Percentiles rank a stretch among this genome's conserved stretches.
phyloP scores from a whole-genome alignment of 352 stramenopile species.

The Phytophthora foliorum region DNA sequence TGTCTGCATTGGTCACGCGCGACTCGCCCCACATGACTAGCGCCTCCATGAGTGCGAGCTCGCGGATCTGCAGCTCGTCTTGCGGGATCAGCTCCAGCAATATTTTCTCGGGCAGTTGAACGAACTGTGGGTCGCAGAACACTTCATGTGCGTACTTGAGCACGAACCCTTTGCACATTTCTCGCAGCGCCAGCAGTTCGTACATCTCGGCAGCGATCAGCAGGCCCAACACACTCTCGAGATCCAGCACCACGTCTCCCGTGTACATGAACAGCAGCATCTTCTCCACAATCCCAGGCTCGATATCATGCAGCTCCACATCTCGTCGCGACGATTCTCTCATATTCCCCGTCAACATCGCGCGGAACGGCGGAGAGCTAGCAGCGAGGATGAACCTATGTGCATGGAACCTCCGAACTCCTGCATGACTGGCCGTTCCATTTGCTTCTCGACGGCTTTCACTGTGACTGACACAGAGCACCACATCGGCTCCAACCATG shows the following conservation, averaged over 20 bases:
- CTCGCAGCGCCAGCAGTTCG: conserved; percentile 74
- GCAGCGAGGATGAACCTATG: conserved; percentile 88
- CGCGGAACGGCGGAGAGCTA: conserved; percentile 85
- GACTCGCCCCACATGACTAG: conserved; percentile 84
- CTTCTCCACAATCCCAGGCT: conserved; percentile 74
- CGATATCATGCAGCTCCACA: conserved; percentile 78
- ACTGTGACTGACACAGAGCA: conserved; percentile 60
- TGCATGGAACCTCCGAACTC: conserved; percentile 57
- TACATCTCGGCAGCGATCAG: conserved; percentile 88
- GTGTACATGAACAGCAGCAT: conserved; percentile 91
- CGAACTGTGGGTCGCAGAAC: conserved; percentile 79
- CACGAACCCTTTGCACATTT: conserved; percentile 88
- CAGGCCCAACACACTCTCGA: conserved; percentile 80
- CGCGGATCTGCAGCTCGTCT: conserved; percentile 88
- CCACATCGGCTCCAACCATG: conserved; percentile 77
- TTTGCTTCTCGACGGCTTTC: conserved; percentile 19
- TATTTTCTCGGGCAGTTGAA: conserved; percentile 85
- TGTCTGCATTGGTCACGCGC: conserved; percentile 57
- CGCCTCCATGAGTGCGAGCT: conserved; percentile 81
- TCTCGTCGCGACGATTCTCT: conserved; percentile 75
- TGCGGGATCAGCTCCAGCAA: conserved; percentile 83
- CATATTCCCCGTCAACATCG: conserved; percentile 87
- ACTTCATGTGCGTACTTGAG: conserved; percentile 86
- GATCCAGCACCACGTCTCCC: conserved; percentile 78
- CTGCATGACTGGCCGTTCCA: conserved; percentile 7